Base-by-base conservation (phyloP, 257 asterid species). In the Cinchona pubescens region DNA sequence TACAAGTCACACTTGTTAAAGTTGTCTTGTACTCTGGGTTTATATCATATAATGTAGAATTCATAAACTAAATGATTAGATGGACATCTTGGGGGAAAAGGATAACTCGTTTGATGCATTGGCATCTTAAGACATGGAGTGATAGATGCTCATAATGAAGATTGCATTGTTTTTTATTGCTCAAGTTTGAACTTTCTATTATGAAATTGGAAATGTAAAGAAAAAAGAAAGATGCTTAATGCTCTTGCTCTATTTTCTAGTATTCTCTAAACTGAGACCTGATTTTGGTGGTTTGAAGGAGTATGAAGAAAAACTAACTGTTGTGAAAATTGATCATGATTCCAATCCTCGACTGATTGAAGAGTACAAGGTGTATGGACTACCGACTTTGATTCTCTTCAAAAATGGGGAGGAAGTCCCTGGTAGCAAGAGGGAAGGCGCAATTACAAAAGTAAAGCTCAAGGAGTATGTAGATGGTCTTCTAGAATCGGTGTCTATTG, bases 271-370 rank as follows among this genome's bases (percentile, higher is more conserved):
- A n/a, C 59, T 30, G 3, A 76, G 23, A 37, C 32, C 67, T 38
- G 12, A 12, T 9, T 40, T 23, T 60, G 29, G 25, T 60, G 72
- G 43, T 37, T 67, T 34, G 23, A 35, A 90, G 96, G 96, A 92
- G 81, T 90, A 92, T 70, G 66, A 88, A 80, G 96, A 90, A 64
- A 92, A 84, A 84, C 85, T 92, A 71, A 76, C 67, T n/a, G 82
- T 92, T 53, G 97, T 90, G 77, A 92, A 92, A 85, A 75, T 92
- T 29, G 97, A 92, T 77, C 94, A 90, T 65, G 97, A 92, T 78
- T 76, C 81, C n/a, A 92, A 89, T 80, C 97, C 96, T 25, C 48
- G 76, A 83, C 89, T 90, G 73, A 92, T 92, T 70, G 92, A 92
- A 83, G 87, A 89, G 74, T 89, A 84, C 88, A 92, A 92, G 81